These are phyloP conservation scores for Solanum acaule DNA, from an alignment of 257 asterid species.

Conservation along the genomic window DNA sequence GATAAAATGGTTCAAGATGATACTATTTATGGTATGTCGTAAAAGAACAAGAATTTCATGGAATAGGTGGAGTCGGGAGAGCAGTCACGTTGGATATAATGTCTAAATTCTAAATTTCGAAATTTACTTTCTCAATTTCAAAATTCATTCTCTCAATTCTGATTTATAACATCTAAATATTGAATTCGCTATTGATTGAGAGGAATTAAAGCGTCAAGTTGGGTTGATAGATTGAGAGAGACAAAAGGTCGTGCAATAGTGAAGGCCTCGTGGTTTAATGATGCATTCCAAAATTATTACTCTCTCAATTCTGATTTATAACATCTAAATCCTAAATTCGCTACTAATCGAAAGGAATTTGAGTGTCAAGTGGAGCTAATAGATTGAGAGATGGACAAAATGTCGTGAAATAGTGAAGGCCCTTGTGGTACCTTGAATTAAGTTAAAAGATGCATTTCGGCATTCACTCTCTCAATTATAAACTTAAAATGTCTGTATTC, in stretches of 20 bases:
- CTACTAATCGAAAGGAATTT: neutral
- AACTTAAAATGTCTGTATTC: neutral
- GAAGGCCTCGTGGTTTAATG: neutral
- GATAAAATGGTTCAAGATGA: neutral
- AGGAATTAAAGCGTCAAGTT: neutral
- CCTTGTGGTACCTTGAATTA: neutral
- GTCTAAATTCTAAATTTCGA: neutral
- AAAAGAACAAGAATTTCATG: neutral
- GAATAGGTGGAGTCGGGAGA: neutral
- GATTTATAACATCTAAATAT: neutral
- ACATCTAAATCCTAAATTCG: neutral
- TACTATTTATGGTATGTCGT: neutral
- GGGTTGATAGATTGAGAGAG: neutral
- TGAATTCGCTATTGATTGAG: neutral
- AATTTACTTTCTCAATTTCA: no score
- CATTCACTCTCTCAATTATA: neutral
- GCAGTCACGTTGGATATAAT: fast-evolving
- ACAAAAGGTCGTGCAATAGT: neutral
- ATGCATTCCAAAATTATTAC: neutral
- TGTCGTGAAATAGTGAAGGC: neutral
- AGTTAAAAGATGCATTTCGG: neutral
- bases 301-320: neutral
- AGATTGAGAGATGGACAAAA: neutral
- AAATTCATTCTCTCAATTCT: no score
- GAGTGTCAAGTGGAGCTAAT: neutral